Conservation (phyloP, 2,329 filamentous ascomycete species). For the Cladophialophora psammophila region DNA sequence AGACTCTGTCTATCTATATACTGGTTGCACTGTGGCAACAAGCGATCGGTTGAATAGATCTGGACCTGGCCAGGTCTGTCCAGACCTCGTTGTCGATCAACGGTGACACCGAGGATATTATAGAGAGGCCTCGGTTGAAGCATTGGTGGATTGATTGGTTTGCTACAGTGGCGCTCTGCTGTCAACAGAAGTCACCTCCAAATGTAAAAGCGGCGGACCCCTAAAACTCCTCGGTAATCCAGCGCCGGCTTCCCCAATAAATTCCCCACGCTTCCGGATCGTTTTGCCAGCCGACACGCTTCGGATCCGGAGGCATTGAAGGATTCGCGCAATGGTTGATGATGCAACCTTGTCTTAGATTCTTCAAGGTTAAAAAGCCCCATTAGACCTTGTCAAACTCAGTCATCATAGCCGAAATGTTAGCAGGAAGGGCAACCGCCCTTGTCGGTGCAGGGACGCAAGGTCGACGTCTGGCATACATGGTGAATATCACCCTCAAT, state of each 20-base stretch:
- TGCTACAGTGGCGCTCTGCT: no score
- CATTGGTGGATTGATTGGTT: no score
- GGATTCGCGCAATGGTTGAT: not conserved
- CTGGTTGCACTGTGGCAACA: no score
- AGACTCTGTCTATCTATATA: no score
- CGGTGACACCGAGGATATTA: no score
- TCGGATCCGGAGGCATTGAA: not conserved
- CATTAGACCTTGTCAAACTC: not conserved
- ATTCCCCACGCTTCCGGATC: not conserved
- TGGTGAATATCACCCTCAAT: conserved; percentile 41
- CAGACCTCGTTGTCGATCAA: no score
- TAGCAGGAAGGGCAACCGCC: conserved; percentile 32
- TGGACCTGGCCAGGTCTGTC: no score
- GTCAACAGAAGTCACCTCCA: no score
- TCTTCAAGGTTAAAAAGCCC: not conserved
- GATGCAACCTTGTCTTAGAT: not conserved
- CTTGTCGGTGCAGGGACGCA: conserved; percentile 48
- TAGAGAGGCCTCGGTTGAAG: no score
- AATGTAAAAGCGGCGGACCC: no score
- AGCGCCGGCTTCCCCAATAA: not conserved
- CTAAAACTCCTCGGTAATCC: not conserved
- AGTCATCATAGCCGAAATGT: not conserved
- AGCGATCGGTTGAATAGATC: no score
- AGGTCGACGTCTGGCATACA: conserved; percentile 48
- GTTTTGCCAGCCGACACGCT: not conserved